Evolutionary conservation across 2,329 filamentous ascomycete species (phyloP).

Genomic region (Sclerotinia minor): DNA sequence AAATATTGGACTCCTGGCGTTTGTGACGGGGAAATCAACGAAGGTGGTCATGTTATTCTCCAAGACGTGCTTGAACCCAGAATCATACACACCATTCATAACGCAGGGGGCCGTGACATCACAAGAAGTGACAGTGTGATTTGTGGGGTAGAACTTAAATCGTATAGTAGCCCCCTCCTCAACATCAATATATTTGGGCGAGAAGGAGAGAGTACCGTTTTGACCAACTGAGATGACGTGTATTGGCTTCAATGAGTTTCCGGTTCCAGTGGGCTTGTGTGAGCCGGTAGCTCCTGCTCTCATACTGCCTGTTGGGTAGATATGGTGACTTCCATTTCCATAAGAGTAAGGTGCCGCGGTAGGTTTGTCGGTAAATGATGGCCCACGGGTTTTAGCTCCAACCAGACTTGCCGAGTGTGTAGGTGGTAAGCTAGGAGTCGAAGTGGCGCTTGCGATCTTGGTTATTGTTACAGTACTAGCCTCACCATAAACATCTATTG

Average conservation of each 20-base stretch:
- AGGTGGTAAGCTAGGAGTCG: slow-evolving; percentile 19
- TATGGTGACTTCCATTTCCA: slow-evolving; percentile 12
- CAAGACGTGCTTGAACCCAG: slow-evolving; percentile 24
- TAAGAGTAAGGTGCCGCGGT: slow-evolving; percentile 9
- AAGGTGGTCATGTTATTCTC: slow-evolving; percentile 24
- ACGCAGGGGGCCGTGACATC: slow-evolving; percentile 22
- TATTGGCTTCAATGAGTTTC: slow-evolving; percentile 15
- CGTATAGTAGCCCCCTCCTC: slow-evolving; percentile 27
- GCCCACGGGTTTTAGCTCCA: background rate
- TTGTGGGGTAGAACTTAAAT: slow-evolving; percentile 24
- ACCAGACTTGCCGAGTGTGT: slow-evolving; percentile 3
- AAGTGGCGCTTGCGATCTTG: slow-evolving; percentile 17
- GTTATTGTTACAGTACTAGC: slow-evolving; percentile 21
- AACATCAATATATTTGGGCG: slow-evolving; percentile 22
- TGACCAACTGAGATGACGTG: slow-evolving; percentile 26
- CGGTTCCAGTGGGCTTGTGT: slow-evolving; percentile 15
- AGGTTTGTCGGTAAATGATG: slow-evolving; percentile 1
- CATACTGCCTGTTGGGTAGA: background rate
- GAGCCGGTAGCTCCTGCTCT: background rate
- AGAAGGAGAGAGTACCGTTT: slow-evolving; percentile 25
- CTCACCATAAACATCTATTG: slow-evolving; percentile 12
- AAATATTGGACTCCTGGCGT: slow-evolving; percentile 20
- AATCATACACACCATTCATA: slow-evolving; percentile 25
- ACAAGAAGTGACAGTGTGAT: slow-evolving; percentile 27
- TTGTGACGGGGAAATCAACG: slow-evolving; percentile 26